Conservation (phyloP, 192 early-diverging fungal species). For the Entomortierella beljakovae region DNA sequence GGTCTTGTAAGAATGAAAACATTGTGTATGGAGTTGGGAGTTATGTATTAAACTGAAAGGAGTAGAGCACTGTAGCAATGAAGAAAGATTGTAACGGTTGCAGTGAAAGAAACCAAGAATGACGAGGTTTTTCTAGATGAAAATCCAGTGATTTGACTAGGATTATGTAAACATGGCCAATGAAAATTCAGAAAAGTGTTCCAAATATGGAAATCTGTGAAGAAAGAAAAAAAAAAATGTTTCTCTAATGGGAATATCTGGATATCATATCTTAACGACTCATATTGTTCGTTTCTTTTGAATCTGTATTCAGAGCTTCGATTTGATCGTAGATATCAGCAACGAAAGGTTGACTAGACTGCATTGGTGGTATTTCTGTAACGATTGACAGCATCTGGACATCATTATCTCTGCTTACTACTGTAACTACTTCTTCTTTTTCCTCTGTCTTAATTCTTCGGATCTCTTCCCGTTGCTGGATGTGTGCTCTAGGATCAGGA, state of each 20-base stretch:
- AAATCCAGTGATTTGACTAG: neutral
- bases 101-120: neutral
- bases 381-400: conserved; percentile 18
- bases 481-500: conserved; percentile 26
- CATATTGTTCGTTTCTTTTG: no score
- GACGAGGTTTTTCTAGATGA: no score
- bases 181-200: conserved; percentile 9
- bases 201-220: neutral
- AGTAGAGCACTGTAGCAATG: no score
- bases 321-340: neutral
- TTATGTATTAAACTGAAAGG: no score
- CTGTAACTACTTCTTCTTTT: conserved; percentile 20
- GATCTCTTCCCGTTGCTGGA: neutral
- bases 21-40: conserved; percentile 2
- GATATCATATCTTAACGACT: no score
- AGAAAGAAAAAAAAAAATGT: neutral
- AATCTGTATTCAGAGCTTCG: neutral
- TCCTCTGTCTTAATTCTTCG: conserved; percentile 1
- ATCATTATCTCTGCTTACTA: neutral
- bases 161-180: neutral
- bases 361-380: conserved; percentile 9
- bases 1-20: no score
- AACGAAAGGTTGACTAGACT: neutral
- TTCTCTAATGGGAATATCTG: neutral
- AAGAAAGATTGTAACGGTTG: no score